A percentile compares a stretch with the other conserved stretches of the same genome.
Conservation (phyloP, 176 grass and related monocot genomes). For the Secale cereale region DNA sequence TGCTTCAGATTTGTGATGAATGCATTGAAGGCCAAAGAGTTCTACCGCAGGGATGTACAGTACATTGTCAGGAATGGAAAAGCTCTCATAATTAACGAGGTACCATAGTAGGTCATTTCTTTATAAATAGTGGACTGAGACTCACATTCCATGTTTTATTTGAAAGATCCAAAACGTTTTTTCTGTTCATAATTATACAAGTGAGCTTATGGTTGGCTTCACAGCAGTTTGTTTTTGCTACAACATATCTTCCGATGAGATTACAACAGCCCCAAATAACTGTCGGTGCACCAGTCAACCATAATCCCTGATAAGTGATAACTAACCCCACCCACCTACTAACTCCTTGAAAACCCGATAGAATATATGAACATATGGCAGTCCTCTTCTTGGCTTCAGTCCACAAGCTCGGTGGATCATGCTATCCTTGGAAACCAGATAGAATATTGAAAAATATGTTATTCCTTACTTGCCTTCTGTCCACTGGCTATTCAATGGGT, state of each 20-base stretch:
- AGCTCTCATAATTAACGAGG: constrained; percentile 95
- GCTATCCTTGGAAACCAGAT: neutral
- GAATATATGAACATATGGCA: neutral
- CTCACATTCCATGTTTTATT: neutral
- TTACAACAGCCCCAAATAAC: no score
- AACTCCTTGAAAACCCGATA: neutral
- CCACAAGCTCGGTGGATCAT: neutral
- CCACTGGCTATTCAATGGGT: neutral
- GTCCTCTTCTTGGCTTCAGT: neutral
- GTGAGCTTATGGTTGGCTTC: neutral
- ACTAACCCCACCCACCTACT: neutral
- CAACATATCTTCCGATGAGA: neutral
- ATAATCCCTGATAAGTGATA: neutral
- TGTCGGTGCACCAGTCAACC: neutral
- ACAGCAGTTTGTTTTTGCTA: neutral
- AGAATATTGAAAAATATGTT: neutral
- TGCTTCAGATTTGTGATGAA: constrained; percentile 84
- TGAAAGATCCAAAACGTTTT: constrained; percentile 7
- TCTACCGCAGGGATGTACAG: constrained; percentile 88
- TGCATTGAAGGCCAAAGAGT: constrained; percentile 93
- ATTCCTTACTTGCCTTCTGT: neutral
- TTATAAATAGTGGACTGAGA: neutral
- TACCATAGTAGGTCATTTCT: constrained; percentile 10
- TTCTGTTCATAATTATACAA: neutral
- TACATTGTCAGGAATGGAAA: constrained; percentile 93